These are phyloP conservation scores for Anthostomella pinea DNA, from an alignment of 2,329 filamentous ascomycete species.

Conservation along the genomic window DNA sequence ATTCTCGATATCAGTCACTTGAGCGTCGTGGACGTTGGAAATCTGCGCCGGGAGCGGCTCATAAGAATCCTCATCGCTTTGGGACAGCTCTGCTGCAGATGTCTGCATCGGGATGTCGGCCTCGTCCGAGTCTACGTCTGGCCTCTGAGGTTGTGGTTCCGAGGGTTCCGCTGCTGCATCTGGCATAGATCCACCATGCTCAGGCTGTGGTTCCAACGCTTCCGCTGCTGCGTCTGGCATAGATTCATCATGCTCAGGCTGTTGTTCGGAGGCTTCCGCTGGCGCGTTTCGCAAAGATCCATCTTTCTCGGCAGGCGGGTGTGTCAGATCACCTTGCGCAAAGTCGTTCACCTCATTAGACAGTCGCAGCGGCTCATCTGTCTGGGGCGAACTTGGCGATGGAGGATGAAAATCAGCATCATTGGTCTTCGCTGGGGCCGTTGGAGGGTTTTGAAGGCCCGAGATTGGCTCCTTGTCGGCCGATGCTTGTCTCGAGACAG, in stretches of 20 bases:
- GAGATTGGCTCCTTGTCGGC: no score
- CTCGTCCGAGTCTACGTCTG: conserved; percentile 8
- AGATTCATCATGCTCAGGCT: conserved; percentile 1
- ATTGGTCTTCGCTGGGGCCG: no score
- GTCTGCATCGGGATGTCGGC: conserved; percentile 18
- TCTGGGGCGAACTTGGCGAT: no score
- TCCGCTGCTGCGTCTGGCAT: background rate
- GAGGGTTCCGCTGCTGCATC: background rate
- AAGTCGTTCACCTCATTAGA: background rate
- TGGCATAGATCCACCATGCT: background rate
- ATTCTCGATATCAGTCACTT: conserved; percentile 10
- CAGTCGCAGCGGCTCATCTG: background rate
- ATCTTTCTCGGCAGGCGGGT: background rate
- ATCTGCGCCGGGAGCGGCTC: conserved; percentile 18
- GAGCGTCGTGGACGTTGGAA: conserved; percentile 15
- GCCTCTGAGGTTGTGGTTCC: conserved; percentile 3
- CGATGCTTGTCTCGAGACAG: no score
- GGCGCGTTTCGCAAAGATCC: background rate
- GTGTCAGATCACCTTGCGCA: background rate
- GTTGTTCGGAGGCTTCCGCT: background rate
- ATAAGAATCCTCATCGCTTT: conserved; percentile 21
- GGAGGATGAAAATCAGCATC: no score
- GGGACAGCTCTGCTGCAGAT: conserved; percentile 14
- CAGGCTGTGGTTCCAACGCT: conserved; percentile 1
- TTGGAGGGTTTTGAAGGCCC: no score